phyloP scores from a whole-genome alignment of 2,329 filamentous ascomycete species.

The Fusarium nodosum region DNA sequence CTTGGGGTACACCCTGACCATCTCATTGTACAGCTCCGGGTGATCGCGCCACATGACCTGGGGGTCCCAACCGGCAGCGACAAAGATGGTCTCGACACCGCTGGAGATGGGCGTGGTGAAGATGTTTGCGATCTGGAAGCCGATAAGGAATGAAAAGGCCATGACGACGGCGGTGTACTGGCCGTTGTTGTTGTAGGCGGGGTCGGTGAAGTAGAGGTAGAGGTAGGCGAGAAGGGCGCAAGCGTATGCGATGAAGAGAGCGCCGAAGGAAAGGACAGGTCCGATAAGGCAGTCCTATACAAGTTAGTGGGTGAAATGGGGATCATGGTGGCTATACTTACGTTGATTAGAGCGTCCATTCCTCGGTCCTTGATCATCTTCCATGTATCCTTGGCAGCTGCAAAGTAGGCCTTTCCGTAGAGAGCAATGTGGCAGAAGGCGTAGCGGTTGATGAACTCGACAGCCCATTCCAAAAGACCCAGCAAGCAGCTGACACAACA shows the following conservation, averaged over 20 bases:
- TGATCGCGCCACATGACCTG: constrained; percentile 85
- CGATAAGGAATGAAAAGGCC: constrained; percentile 89
- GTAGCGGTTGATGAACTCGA: constrained; percentile 91
- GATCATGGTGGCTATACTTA: constrained; percentile 41
- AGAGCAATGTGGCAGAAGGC: constrained; percentile 94
- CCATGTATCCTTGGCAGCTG: constrained; percentile 91
- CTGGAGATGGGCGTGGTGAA: constrained; percentile 90
- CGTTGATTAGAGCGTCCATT: constrained; percentile 88
- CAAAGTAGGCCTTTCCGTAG: constrained; percentile 90
- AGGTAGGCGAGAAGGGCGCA: constrained; percentile 86
- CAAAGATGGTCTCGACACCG: constrained; percentile 93
- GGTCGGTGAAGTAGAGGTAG: constrained; percentile 87
- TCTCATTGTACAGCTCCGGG: constrained; percentile 81
- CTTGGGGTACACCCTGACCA: constrained; percentile 86
- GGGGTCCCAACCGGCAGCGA: constrained; percentile 78
- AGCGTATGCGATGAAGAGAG: constrained; percentile 85
- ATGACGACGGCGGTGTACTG: constrained; percentile 82
- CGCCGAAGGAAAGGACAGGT: constrained; percentile 80
- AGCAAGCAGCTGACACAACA: constrained; percentile 85
- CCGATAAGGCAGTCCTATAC: constrained; percentile 80
- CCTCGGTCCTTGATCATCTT: constrained; percentile 92
- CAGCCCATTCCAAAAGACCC: constrained; percentile 83
- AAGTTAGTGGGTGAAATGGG: constrained; percentile 31
- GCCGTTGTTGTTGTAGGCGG: constrained; percentile 77
- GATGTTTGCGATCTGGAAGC: constrained; percentile 88